Evolutionary conservation across 768 basidiomycete genomes (phyloP).

Genomic region (Agaricus blazei): DNA sequence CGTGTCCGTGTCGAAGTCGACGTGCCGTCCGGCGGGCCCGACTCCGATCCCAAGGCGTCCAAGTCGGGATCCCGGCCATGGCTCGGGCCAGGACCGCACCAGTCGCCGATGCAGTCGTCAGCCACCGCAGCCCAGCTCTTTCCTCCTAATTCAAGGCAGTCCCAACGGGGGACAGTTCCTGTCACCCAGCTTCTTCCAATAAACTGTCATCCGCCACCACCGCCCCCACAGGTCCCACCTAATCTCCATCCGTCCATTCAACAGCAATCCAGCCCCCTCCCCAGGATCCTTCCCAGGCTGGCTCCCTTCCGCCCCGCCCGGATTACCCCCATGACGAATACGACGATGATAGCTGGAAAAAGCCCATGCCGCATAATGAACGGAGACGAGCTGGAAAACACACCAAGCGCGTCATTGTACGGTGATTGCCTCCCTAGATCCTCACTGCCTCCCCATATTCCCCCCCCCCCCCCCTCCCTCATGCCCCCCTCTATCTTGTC

Average conservation of each 20-base stretch:
- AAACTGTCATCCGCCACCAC: constrained; percentile 24
- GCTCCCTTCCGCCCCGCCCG: constrained; percentile 26
- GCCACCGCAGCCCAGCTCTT: constrained; percentile 21
- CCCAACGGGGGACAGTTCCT: constrained; percentile 26
- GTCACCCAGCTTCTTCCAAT: constrained; percentile 30
- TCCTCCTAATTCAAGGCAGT: constrained; percentile 28
- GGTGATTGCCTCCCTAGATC: constrained; percentile 15
- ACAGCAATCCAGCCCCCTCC: constrained; percentile 34
- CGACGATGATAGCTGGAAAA: constrained; percentile 70
- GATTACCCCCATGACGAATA: constrained; percentile 44
- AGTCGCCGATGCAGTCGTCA: constrained; percentile 29
- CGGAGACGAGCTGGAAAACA: constrained; percentile 78
- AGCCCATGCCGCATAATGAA: constrained; percentile 70
- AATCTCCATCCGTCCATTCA: constrained; percentile 29
- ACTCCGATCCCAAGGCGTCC: constrained; percentile 22
- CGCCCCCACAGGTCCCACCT: constrained; percentile 23
- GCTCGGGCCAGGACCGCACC: constrained; percentile 15
- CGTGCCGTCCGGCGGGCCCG: constrained; percentile 30
- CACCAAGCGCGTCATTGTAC: constrained; percentile 66
- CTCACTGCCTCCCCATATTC: constrained; percentile 1
- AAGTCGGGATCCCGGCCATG: constrained; percentile 20
- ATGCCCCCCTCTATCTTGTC: neutral
- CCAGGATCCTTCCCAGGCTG: constrained; percentile 34
- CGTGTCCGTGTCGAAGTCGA: constrained; percentile 71
- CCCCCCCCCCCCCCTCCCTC: neutral